Evolutionary conservation across 805 yeast genomes (phyloP).

Genomic region (Zygosaccharomyces bisporus): DNA sequence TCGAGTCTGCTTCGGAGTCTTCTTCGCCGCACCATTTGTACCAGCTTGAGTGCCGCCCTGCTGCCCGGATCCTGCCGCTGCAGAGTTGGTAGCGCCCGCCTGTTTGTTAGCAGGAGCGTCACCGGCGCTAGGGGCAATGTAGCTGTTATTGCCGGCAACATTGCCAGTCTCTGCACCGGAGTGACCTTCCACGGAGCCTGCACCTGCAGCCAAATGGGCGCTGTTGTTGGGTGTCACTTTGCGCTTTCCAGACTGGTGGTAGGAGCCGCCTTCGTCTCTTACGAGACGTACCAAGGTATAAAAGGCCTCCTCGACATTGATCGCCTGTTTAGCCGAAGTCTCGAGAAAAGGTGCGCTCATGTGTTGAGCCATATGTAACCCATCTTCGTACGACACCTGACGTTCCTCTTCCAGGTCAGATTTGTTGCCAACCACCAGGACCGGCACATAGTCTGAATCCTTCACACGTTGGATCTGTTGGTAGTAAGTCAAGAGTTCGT

Average conservation of each 20-base stretch:
- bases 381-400: constrained; percentile 68
- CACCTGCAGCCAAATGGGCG: constrained; percentile 3
- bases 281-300: constrained; percentile 62
- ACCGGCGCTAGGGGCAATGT: constrained; percentile 2
- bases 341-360: constrained; percentile 78
- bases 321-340: constrained; percentile 87
- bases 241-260: constrained; percentile 21
- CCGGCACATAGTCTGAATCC: constrained; percentile 71
- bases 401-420: constrained; percentile 72
- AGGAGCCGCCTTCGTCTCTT: constrained; percentile 37
- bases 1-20: constrained; percentile 14
- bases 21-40: constrained; percentile 5
- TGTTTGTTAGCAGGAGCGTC: constrained; percentile 2
- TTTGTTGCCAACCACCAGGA: constrained; percentile 75
- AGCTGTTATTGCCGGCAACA: constrained; percentile 5
- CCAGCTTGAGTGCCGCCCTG: constrained; percentile 6
- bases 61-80: constrained; percentile 11
- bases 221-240: constrained; percentile 10
- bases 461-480: constrained; percentile 77
- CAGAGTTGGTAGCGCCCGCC: constrained; percentile 4
- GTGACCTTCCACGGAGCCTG: constrained; percentile 2
- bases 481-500: constrained; percentile 75
- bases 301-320: constrained; percentile 85
- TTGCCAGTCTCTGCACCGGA: constrained; percentile 4
- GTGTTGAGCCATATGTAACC: constrained; percentile 55